phyloP scores from a whole-genome alignment of 2,329 filamentous ascomycete species.

The Dactylellina haptotyla region DNA sequence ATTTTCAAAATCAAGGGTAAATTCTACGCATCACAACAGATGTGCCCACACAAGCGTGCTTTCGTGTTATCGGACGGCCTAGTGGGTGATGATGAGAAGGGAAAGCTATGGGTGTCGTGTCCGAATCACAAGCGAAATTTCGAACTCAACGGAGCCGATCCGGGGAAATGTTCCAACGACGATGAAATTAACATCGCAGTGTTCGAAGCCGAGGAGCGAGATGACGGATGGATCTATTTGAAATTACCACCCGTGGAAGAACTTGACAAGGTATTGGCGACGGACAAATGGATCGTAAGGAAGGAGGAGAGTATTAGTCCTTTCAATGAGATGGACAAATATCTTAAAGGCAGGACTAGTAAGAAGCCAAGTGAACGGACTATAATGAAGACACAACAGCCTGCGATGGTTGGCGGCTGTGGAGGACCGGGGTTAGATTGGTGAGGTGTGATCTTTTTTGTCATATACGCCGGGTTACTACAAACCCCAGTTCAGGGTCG shows the following conservation, averaged over 20 bases:
- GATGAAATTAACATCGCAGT: constrained; percentile 80
- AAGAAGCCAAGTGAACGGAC: constrained; percentile 43
- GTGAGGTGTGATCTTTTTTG: constrained; percentile 4
- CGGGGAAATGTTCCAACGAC: constrained; percentile 80
- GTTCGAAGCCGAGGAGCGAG: constrained; percentile 78
- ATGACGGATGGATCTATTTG: constrained; percentile 81
- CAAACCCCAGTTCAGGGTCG: not conserved
- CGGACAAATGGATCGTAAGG: constrained; percentile 79
- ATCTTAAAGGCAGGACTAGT: constrained; percentile 66
- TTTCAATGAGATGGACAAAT: constrained; percentile 64
- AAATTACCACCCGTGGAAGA: constrained; percentile 83
- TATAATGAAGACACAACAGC: constrained; percentile 42
- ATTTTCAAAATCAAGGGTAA: constrained; percentile 83
- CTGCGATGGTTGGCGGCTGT: constrained; percentile 35
- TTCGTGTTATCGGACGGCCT: constrained; percentile 90
- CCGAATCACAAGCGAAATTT: constrained; percentile 92
- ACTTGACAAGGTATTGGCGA: constrained; percentile 81
- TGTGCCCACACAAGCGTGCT: constrained; percentile 91
- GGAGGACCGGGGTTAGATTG: constrained; percentile 42
- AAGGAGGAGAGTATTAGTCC: constrained; percentile 69
- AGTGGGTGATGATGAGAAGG: constrained; percentile 71
- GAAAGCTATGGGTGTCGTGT: constrained; percentile 84
- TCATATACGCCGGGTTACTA: not conserved
- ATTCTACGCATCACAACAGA: constrained; percentile 89
- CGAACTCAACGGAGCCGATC: constrained; percentile 72